These are phyloP conservation scores for Peronospora farinosa DNA, from an alignment of 352 stramenopile genomes.

Conservation along the genomic window DNA sequence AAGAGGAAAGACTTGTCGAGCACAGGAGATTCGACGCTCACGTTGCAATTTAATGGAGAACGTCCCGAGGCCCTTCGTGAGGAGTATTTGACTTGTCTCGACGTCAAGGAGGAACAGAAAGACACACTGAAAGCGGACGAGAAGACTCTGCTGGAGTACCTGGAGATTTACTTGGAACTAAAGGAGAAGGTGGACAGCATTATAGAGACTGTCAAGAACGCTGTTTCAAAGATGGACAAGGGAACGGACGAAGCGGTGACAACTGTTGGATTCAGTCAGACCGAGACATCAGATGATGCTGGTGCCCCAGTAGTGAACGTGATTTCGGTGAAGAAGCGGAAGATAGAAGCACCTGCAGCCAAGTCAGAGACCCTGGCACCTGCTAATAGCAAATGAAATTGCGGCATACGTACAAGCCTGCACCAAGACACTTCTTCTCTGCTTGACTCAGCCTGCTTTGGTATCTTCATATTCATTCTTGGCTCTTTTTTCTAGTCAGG, in stretches of 20 bases:
- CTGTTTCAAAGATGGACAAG: too few species aligned
- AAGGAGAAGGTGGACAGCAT: slow-evolving; percentile 84
- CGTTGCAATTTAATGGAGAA: slow-evolving; percentile 45
- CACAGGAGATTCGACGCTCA: slow-evolving; percentile 10
- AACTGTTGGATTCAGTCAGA: slow-evolving; percentile 61
- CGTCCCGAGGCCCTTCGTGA: slow-evolving; percentile 47
- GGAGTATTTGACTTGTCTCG: slow-evolving; percentile 49
- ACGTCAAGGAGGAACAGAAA: slow-evolving; percentile 25
- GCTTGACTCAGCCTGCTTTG: background rate
- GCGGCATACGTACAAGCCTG: background rate
- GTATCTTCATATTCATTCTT: slow-evolving; percentile 15
- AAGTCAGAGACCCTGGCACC: background rate
- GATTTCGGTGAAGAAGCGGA: slow-evolving; percentile 65
- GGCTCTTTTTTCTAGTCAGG: slow-evolving; percentile 8
- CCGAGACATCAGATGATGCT: slow-evolving; percentile 12
- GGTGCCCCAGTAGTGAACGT: slow-evolving; percentile 48
- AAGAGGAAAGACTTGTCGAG: slow-evolving; percentile 48
- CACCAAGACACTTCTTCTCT: slow-evolving; percentile 13
- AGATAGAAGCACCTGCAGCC: slow-evolving; percentile 11
- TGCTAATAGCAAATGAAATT: slow-evolving; percentile 20
- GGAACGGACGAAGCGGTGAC: slow-evolving; percentile 39
- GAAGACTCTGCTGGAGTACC: slow-evolving; percentile 61
- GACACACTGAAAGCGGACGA: slow-evolving; percentile 26
- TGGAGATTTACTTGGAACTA: slow-evolving; percentile 82
- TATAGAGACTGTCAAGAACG: slow-evolving; percentile 44